A percentile compares a stretch with the other conserved stretches of the same genome.
Evolutionary conservation across 768 basidiomycete species (phyloP).

Genomic region (Tylopilus subfusipes): DNA sequence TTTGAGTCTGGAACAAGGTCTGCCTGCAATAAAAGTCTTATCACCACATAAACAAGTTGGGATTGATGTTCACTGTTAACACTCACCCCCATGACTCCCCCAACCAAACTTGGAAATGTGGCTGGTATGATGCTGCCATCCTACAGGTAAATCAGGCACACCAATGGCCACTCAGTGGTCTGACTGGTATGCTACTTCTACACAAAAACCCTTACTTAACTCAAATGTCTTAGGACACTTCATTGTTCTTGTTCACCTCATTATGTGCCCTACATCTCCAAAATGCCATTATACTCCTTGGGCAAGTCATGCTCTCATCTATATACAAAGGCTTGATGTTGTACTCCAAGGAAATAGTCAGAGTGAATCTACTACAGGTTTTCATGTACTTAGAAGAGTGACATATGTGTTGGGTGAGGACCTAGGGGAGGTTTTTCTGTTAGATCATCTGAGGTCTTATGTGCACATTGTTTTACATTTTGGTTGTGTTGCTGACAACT

Average conservation of each 20-base stretch:
- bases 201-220: no score
- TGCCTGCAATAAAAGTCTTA: neutral
- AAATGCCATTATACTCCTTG: neutral
- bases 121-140: neutral
- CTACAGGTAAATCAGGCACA: neutral
- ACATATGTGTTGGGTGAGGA: neutral
- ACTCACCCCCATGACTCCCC: no score
- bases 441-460: neutral
- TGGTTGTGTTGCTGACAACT: neutral
- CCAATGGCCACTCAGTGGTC: neutral
- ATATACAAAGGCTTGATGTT: neutral
- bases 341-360: neutral
- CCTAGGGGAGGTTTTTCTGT: neutral
- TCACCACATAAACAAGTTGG: neutral
- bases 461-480: neutral
- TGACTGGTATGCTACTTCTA: neutral
- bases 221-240: no score
- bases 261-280: neutral
- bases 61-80: neutral
- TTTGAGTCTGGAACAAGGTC: neutral
- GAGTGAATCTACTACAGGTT: neutral
- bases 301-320: neutral
- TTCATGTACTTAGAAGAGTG: neutral
- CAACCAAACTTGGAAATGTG: neutral
- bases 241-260: neutral